Conservation (phyloP, 2,329 filamentous ascomycete species). For the Colletotrichum cuscutae region DNA sequence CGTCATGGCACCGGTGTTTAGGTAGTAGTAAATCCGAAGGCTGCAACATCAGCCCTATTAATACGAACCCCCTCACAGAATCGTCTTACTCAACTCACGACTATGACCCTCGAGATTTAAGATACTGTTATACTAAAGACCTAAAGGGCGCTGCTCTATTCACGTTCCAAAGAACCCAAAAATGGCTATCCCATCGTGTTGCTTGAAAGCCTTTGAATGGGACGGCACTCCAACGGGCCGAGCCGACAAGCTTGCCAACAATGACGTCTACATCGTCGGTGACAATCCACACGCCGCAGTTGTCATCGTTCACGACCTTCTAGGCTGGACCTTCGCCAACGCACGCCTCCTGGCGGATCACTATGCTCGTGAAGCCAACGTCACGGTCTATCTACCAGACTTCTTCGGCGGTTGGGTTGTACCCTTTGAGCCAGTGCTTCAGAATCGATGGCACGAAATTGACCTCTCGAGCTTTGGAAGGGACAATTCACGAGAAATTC, state of each 20-base stretch:
- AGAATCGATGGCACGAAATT: slow-evolving; percentile 45
- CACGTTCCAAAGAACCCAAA: too few relatives aligned
- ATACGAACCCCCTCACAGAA: neutral
- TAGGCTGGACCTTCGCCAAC: slow-evolving; percentile 58
- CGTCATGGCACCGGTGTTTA: neutral
- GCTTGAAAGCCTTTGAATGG: slow-evolving; percentile 52
- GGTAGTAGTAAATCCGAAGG: neutral
- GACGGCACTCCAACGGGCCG: slow-evolving; percentile 48
- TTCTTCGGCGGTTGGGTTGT: slow-evolving; percentile 49
- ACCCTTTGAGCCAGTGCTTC: slow-evolving; percentile 40
- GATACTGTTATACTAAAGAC: too few relatives aligned
- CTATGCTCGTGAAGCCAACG: slow-evolving; percentile 54
- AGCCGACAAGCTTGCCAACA: slow-evolving; percentile 44
- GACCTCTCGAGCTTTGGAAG: slow-evolving; percentile 50
- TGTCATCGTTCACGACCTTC: slow-evolving; percentile 50
- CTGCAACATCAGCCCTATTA: too few relatives aligned
- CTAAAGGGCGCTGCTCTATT: too few relatives aligned
- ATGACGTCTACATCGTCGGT: slow-evolving; percentile 50
- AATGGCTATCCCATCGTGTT: slow-evolving; percentile 39
- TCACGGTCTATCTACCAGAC: slow-evolving; percentile 55
- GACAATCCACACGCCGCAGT: slow-evolving; percentile 46
- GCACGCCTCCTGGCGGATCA: slow-evolving; percentile 56
- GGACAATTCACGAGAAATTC: slow-evolving; percentile 48
- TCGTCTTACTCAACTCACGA: neutral
- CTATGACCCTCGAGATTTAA: too few relatives aligned